Percentiles rank a stretch among this genome's conserved stretches.
These are phyloP conservation scores for Pythium dissimile DNA, from an alignment of 352 stramenopile genomes.

Conservation along the genomic window DNA sequence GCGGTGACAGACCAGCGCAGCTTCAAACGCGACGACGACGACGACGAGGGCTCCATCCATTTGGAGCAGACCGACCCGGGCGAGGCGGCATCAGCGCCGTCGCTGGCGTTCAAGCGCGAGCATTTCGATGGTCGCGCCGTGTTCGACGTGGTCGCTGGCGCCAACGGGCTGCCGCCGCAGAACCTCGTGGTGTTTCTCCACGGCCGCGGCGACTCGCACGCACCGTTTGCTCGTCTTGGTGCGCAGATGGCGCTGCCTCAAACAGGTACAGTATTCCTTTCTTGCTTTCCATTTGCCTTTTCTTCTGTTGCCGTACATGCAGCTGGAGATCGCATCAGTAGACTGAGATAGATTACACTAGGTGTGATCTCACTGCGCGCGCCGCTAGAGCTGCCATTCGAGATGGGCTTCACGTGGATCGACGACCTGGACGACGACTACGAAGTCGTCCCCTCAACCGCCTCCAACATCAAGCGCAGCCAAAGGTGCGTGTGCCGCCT, in stretches of 20 bases:
- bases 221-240: slow-evolving; percentile 45
- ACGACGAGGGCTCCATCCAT: neutral
- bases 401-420: slow-evolving; percentile 50
- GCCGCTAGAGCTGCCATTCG: slow-evolving; percentile 51
- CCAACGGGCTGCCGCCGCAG: slow-evolving; percentile 27
- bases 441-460: slow-evolving; percentile 39
- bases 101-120: slow-evolving; percentile 6
- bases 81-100: neutral
- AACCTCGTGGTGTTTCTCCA: slow-evolving; percentile 67
- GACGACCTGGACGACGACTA: slow-evolving; percentile 49
- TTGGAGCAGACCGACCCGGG: neutral
- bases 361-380: slow-evolving; percentile 47
- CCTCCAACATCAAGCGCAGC: slow-evolving; percentile 36
- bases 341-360: too few relatives aligned
- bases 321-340: too few relatives aligned
- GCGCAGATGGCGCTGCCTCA: slow-evolving; percentile 57
- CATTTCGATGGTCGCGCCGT: slow-evolving; percentile 1
- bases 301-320: too few relatives aligned
- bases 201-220: slow-evolving; percentile 52
- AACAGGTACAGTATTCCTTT: slow-evolving; percentile 36
- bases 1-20: neutral
- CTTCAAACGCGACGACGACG: neutral
- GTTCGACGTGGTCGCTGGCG: slow-evolving; percentile 28
- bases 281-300: too few relatives aligned
- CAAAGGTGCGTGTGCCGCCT: slow-evolving; percentile 25